Evolutionary conservation across 129 eudicot genomes (phyloP).

Genomic region (Deinandra increscens): DNA sequence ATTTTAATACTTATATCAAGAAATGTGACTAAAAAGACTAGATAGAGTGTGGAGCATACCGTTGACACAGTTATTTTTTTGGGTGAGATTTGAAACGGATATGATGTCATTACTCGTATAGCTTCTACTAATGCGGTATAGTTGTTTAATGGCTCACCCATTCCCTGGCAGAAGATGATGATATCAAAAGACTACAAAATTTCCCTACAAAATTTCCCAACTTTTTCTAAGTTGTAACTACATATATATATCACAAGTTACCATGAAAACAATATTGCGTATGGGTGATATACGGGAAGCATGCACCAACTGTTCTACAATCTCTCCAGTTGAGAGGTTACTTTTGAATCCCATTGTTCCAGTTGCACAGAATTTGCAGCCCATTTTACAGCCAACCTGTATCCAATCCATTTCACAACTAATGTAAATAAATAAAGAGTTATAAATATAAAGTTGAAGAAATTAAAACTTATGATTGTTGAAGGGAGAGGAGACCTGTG

Average conservation of each 20-base stretch:
- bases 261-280: constrained; percentile 97
- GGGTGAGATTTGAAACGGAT: constrained; percentile 84
- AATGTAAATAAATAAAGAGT: no score
- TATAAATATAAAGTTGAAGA: background rate
- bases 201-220: background rate
- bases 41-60: constrained; percentile 41
- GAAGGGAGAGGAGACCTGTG: constrained; percentile 67
- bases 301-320: constrained; percentile 88
- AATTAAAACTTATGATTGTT: background rate
- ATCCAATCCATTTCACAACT: no score
- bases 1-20: background rate
- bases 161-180: constrained; percentile 60
- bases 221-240: background rate
- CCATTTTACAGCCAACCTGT: constrained; percentile 99
- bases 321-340: constrained; percentile 92
- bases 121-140: constrained; percentile 85
- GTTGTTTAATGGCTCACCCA: constrained; percentile 98
- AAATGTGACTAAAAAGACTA: constrained; percentile 9
- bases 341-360: constrained; percentile 96
- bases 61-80: constrained; percentile 90
- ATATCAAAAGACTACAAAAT: constrained; percentile 12
- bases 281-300: constrained; percentile 79
- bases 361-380: constrained; percentile 96
- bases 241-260: constrained; percentile 31
- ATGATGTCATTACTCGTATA: constrained; percentile 69